These are phyloP conservation scores for Pelomyxa schiedti DNA, from an alignment of 78 protist species.

Conservation along the genomic window DNA sequence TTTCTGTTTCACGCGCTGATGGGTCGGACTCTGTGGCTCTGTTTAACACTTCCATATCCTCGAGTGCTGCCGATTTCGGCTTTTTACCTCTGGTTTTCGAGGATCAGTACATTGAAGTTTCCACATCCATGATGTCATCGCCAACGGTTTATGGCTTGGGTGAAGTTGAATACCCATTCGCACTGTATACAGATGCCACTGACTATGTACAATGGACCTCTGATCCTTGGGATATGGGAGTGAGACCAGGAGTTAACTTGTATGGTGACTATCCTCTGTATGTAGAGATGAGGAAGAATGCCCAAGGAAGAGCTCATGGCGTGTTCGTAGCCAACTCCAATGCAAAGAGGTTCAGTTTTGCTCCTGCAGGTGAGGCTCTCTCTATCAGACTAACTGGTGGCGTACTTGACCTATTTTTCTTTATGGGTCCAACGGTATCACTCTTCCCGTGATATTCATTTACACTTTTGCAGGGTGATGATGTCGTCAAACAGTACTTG, in stretches of 20 bases:
- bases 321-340: conserved; percentile 18
- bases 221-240: not conserved
- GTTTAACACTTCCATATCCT: too few relatives aligned
- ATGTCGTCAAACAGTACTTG: conserved; percentile 19
- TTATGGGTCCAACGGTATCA: conserved; percentile 1
- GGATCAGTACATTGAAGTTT: not conserved
- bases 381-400: conserved; percentile 24
- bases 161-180: conserved; percentile 5
- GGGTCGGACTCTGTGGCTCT: too few relatives aligned
- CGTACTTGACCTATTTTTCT: conserved; percentile 16
- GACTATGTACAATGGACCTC: not conserved
- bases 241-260: not conserved
- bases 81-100: too few relatives aligned
- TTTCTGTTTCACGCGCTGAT: too few relatives aligned
- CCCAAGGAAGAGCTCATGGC: conserved; percentile 11
- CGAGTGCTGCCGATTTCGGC: too few relatives aligned
- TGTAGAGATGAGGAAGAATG: not conserved
- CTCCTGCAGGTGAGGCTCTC: not conserved
- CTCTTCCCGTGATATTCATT: too few relatives aligned
- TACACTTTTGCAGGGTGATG: too few relatives aligned
- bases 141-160: conserved; percentile 28
- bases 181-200: not conserved
- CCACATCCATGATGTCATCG: not conserved
- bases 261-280: conserved; percentile 27
- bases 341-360: not conserved